A percentile compares a stretch with the other conserved stretches of the same genome.
Conservation (phyloP, 2,329 filamentous ascomycete species). For the Dothiorella sarmentorum region DNA sequence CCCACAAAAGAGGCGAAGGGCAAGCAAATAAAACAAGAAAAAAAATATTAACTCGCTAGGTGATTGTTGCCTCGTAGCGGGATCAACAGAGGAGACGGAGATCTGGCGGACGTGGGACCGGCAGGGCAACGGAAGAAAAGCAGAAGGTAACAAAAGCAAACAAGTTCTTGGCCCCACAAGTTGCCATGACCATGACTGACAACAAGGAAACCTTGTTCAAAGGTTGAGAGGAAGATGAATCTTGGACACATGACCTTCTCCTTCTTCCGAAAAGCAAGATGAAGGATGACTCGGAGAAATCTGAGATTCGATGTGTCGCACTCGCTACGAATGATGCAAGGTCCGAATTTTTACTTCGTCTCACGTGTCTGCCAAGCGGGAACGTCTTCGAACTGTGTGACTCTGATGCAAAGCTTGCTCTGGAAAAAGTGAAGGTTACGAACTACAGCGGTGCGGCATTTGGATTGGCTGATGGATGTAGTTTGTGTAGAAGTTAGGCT, state of each 20-base stretch:
- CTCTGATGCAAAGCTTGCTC: neutral
- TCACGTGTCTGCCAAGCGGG: neutral
- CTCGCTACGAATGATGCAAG: neutral
- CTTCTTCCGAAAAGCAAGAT: neutral
- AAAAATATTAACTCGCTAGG: neutral
- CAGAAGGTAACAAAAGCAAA: neutral
- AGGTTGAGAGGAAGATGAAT: neutral
- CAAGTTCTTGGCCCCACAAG: neutral
- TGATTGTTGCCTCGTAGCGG: neutral
- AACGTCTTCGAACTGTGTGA: neutral
- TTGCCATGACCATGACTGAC: neutral
- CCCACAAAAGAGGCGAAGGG: neutral
- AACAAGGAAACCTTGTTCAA: neutral
- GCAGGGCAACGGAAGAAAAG: neutral
- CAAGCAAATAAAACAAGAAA: neutral
- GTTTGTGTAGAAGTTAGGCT: neutral
- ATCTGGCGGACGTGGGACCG: neutral
- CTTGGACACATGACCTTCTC: neutral
- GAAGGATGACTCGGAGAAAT: neutral
- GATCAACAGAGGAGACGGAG: neutral
- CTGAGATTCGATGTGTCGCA: neutral
- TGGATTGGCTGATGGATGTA: neutral
- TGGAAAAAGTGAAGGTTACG: neutral
- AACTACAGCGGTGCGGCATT: neutral
- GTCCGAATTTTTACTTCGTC: neutral